Conservation (phyloP, 129 eudicot genomes). For the Scalesia atractyloides region DNA sequence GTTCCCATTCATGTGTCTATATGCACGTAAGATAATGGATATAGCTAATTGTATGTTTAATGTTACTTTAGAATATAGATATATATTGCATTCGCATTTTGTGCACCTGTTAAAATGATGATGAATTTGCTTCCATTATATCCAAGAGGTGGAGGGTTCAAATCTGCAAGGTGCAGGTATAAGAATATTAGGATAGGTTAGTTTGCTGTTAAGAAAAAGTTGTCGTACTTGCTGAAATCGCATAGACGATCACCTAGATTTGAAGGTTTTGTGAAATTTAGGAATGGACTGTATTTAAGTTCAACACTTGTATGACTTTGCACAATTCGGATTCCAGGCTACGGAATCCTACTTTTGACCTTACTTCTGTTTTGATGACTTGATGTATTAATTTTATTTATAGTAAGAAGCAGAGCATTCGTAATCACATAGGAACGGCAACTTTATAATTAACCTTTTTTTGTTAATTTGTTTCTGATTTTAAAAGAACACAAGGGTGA, state of each 20-base stretch:
- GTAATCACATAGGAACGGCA: background rate
- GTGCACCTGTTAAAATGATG: slow-evolving; percentile 8
- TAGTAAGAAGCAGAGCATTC: background rate
- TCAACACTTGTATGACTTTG: background rate
- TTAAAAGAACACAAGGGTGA: background rate
- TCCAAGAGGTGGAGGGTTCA: too few species aligned
- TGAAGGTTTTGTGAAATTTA: slow-evolving; percentile 9
- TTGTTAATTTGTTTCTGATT: background rate
- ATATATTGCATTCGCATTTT: background rate
- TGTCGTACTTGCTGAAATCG: background rate
- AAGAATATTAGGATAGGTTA: too few species aligned
- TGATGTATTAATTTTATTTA: background rate
- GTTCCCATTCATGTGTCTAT: slow-evolving; percentile 4
- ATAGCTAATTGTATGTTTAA: slow-evolving; percentile 13
- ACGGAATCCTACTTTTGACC: slow-evolving; percentile 3
- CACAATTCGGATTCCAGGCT: background rate
- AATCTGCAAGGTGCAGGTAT: too few species aligned
- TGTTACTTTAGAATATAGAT: slow-evolving; percentile 14
- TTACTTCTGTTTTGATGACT: slow-evolving; percentile 15
- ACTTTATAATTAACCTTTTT: background rate
- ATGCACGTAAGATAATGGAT: background rate
- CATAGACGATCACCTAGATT: background rate
- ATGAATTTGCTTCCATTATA: background rate
- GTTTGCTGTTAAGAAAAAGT: too few species aligned
- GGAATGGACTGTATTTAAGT: slow-evolving; percentile 9